Conservation (phyloP, 306 rosid species). For the Inga laurina region DNA sequence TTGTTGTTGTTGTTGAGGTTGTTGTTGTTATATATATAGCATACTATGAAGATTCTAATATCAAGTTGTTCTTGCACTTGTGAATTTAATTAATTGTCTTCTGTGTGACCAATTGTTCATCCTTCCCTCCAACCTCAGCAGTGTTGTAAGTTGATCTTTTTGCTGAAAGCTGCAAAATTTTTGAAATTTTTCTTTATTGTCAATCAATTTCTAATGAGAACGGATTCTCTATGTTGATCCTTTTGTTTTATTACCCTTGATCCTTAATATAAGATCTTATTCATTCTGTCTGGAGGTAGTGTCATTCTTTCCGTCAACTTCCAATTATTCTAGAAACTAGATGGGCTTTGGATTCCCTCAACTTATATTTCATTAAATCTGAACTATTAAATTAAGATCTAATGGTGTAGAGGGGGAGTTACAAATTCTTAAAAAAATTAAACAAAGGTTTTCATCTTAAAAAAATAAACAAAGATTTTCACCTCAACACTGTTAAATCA, state of each 20-base stretch:
- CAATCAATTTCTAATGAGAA: slow-evolving; percentile 30
- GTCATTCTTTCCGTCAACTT: background rate
- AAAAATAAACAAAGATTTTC: background rate
- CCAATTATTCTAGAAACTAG: background rate
- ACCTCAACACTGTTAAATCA: background rate
- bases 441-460: too few relatives aligned
- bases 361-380: too few relatives aligned
- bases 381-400: background rate
- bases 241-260: rapidly evolving
- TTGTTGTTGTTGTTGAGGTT: background rate
- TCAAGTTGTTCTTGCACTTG: background rate
- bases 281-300: too few relatives aligned
- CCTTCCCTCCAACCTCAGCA: slow-evolving; percentile 3
- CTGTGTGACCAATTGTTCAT: background rate
- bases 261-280: too few relatives aligned
- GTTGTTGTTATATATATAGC: background rate
- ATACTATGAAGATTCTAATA: background rate
- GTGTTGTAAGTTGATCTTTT: slow-evolving; percentile 24
- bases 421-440: too few relatives aligned
- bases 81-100: slow-evolving; percentile 10
- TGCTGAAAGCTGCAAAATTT: slow-evolving; percentile 24
- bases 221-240: background rate
- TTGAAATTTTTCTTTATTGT: slow-evolving; percentile 26
- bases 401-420: too few relatives aligned
- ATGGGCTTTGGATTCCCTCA: background rate